A percentile compares a stretch with the other conserved stretches of the same genome.
phyloP scores from a whole-genome alignment of 148 eudicot genomes.

The Silene uniflora region DNA sequence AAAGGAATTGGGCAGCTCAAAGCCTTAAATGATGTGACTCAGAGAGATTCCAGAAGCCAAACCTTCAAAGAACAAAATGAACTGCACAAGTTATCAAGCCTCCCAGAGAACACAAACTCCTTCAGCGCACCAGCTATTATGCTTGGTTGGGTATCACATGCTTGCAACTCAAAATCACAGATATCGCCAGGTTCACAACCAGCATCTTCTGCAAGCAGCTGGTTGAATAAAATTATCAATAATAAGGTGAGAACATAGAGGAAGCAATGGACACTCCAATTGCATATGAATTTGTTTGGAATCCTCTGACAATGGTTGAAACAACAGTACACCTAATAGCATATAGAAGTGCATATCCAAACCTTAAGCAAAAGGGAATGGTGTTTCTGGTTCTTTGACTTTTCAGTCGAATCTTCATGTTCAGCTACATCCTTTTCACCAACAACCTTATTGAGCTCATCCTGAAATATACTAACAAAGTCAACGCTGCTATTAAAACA shows the following conservation, averaged over 20 bases:
- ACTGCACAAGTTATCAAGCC: slow-evolving; percentile 97
- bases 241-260: slow-evolving; percentile 13
- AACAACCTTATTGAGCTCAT: slow-evolving; percentile 61
- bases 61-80: slow-evolving; percentile 94
- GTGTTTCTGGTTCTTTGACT: slow-evolving; percentile 48
- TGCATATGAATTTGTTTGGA: not conserved
- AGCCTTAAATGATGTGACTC: not conserved
- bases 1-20: not conserved
- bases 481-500: not conserved
- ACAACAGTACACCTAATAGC: not conserved
- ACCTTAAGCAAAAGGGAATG: slow-evolving; percentile 93
- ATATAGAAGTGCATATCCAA: slow-evolving; percentile 7
- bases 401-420: slow-evolving; percentile 36
- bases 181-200: slow-evolving; percentile 89
- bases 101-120: slow-evolving; percentile 93
- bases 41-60: slow-evolving; percentile 10
- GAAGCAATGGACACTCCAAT: not conserved
- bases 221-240: slow-evolving; percentile 23
- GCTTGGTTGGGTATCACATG: slow-evolving; percentile 96
- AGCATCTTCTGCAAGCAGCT: slow-evolving; percentile 75
- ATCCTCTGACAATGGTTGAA: not conserved
- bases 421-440: slow-evolving; percentile 41
- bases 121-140: slow-evolving; percentile 77
- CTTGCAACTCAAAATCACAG: slow-evolving; percentile 97
- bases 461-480: slow-evolving; percentile 42